These are phyloP conservation scores for Pseudoturritis turrita DNA, from an alignment of 345 rosid genomes.

Conservation along the genomic window DNA sequence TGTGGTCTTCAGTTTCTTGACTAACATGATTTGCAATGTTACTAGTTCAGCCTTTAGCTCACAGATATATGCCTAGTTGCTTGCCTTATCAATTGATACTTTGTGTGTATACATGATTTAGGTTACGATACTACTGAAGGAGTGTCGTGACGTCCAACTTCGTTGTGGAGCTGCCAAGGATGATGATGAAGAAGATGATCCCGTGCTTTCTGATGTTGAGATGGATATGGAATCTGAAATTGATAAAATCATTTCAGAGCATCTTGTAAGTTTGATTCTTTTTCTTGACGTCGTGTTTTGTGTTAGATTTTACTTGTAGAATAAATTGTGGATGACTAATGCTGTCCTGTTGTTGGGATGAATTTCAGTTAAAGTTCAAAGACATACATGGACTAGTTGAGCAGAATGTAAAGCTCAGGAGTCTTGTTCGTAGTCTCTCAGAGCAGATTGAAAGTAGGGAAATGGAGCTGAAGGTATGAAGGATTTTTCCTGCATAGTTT, in stretches of 20 bases:
- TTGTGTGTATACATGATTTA: conserved; percentile 30
- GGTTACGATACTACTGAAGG: conserved; percentile 92
- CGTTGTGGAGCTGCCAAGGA: conserved; percentile 63
- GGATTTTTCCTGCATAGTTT: background rate
- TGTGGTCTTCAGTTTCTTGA: conserved; percentile 11
- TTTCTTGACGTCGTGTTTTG: background rate
- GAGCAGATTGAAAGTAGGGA: conserved; percentile 70
- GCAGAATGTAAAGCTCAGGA: conserved; percentile 92
- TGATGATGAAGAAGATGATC: conserved; percentile 42
- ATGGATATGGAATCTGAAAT: conserved; percentile 49
- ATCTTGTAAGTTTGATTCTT: conserved; percentile 48
- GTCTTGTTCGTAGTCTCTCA: conserved; percentile 76
- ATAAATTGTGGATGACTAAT: conserved; percentile 3
- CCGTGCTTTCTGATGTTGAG: conserved; percentile 40
- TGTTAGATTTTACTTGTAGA: background rate
- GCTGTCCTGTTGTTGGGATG: conserved; percentile 24
- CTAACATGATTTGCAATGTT: conserved; percentile 12
- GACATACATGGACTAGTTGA: conserved; percentile 93
- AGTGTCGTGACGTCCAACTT: conserved; percentile 90
- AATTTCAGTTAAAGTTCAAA: conserved; percentile 74
- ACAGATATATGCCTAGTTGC: conserved; percentile 4
- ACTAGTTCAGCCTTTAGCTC: background rate
- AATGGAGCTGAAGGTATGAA: conserved; percentile 72
- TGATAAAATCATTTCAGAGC: conserved; percentile 71
- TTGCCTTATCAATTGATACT: conserved; percentile 13